phyloP scores from a whole-genome alignment of 768 basidiomycete species.

The Grammothele lineata region DNA sequence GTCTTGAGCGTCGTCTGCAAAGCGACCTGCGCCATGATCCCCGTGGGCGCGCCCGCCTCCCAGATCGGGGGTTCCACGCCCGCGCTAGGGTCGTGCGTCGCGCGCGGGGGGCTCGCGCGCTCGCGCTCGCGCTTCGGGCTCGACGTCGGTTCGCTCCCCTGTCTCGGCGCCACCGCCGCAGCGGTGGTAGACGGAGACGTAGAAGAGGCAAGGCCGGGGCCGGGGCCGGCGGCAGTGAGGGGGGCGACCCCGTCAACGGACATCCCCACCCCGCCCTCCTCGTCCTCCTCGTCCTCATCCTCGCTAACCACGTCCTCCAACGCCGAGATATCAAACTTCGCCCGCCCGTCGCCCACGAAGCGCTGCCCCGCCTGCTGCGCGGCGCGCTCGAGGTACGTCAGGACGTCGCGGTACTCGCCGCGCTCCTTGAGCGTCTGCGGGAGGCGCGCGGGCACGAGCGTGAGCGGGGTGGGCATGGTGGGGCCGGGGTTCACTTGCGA shows the following conservation, averaged over 20 bases:
- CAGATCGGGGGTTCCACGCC: conserved; percentile 13
- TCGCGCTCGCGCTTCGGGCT: conserved; percentile 9
- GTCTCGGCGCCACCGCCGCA: conserved; percentile 21
- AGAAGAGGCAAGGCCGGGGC: no score
- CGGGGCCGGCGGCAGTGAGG: no score
- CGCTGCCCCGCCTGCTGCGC: conserved; percentile 15
- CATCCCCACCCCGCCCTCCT: background rate
- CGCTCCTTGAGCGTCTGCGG: conserved; percentile 22
- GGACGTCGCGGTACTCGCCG: conserved; percentile 24
- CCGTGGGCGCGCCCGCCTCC: conserved; percentile 17
- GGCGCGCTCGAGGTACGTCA: conserved; percentile 28
- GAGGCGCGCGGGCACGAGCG: conserved; percentile 24
- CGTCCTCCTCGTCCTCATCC: conserved; percentile 6
- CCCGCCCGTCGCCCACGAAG: conserved; percentile 16
- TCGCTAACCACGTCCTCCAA: conserved; percentile 26
- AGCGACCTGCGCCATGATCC: conserved; percentile 10
- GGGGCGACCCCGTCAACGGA: no score
- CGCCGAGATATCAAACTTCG: conserved; percentile 25
- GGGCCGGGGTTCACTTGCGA: conserved; percentile 23
- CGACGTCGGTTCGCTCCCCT: conserved; percentile 4
- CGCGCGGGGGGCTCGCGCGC: no score
- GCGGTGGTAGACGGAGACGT: no score
- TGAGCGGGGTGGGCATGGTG: conserved; percentile 25
- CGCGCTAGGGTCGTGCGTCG: no score
- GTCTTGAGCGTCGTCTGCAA: conserved; percentile 8